Base-by-base conservation (phyloP, 805 yeast genomes). In the Candida chilensis region DNA sequence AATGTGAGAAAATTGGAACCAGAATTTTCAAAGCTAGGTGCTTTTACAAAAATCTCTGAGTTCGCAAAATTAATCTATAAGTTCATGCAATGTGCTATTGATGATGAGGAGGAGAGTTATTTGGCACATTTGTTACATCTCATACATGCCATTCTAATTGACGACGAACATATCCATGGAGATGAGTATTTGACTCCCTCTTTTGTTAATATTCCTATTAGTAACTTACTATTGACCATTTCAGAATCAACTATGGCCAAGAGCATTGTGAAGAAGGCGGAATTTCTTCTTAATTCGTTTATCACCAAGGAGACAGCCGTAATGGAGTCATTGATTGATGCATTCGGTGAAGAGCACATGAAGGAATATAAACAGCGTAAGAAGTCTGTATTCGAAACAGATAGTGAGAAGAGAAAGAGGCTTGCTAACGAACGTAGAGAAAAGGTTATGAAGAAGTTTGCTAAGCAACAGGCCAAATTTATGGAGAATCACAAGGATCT, bases 71-170 rank as follows among this genome's bases (percentile, higher is more conserved):
- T 79, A 24, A 35, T 79, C 5, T 71, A 65, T 41, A 77, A 77
- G 41, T 48, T 74, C n/a, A 52, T 82, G 11, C 71, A 70, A 30
- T 60, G 61, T 24, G 64, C 82, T 0, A 52, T 77, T 15, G 64
- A 64, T 29, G 52, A 58, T 1, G 60, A 63, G 1, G 69, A 73
- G 31, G 80, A 77, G 32, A 56, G 71, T 0, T 78, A 60, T 41
- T 50, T 79, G 20, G 70, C 74, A 12, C 74, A 72, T 26, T 43
- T 78, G n/a, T 58, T 83, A 22, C 92, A 82, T 47, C 58, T 83
- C 29, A 38, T 79, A 3, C 86, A 82, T 54, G 88, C 83, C 5
- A 58, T 78, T 5, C 44, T 81, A 13, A 42, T 57, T 17, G 80
- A 76, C 43, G 66, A 65, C 31, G 75, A 67, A 35, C 32, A 33